phyloP scores from a whole-genome alignment of 202 grass and related monocot genomes.

The Thinopyrum obtusiflorum region DNA sequence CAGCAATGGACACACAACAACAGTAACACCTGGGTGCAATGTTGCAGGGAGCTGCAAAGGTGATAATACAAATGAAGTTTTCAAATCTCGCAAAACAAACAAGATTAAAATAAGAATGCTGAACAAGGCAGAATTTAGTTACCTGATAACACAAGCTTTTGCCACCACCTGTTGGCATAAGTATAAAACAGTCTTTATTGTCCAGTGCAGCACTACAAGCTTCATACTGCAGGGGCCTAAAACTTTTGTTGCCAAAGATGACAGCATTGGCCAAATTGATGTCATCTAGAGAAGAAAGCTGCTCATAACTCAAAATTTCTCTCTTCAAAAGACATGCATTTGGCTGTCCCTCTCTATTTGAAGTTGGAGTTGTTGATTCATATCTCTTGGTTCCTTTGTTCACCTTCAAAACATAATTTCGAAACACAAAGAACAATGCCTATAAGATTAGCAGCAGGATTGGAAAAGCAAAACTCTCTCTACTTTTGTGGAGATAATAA shows the following conservation, averaged over 20 bases:
- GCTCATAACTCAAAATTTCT: conserved; percentile 54
- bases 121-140: neutral
- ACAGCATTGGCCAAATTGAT: conserved; percentile 74
- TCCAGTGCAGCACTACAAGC: conserved; percentile 68
- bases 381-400: conserved; percentile 15
- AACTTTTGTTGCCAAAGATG: conserved; percentile 77
- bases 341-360: conserved; percentile 21
- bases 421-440: neutral
- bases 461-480: neutral
- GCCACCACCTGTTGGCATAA: conserved; percentile 98
- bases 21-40: conserved; percentile 74
- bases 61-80: conserved; percentile 23
- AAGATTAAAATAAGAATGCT: neutral
- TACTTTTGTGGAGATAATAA: neutral
- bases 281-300: conserved; percentile 58
- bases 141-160: conserved; percentile 98
- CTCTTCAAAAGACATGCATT: conserved; percentile 20
- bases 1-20: conserved; percentile 79
- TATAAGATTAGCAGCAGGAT: neutral
- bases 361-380: conserved; percentile 35
- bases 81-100: neutral
- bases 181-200: conserved; percentile 70
- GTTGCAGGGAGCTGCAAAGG: conserved; percentile 81
- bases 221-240: conserved; percentile 77
- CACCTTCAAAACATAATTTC: conserved; percentile 39